Evolutionary conservation across 1,139 yeast genomes (phyloP).

Genomic region (Torulaspora globosa): DNA sequence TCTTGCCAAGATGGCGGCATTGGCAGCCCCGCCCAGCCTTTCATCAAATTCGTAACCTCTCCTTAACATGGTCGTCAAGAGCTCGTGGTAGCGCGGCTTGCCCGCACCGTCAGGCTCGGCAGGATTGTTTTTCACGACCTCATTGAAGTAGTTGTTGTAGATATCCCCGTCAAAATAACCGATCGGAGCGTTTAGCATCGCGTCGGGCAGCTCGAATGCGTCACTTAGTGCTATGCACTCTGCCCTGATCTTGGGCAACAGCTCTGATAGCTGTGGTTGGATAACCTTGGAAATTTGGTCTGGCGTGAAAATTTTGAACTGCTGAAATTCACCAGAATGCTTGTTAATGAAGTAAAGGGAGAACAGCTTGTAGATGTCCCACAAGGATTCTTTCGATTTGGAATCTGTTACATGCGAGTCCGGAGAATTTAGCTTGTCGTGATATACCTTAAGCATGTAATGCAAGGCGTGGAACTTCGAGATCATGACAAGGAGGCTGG

Average conservation of each 20-base stretch:
- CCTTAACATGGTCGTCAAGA: constrained; percentile 49
- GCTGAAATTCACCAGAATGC: constrained; percentile 73
- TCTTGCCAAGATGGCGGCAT: constrained; percentile 42
- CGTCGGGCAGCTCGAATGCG: constrained; percentile 81
- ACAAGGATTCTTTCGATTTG: constrained; percentile 41
- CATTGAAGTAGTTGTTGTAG: constrained; percentile 70
- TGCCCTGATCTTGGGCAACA: constrained; percentile 54
- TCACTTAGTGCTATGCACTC: constrained; percentile 83
- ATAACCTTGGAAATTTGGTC: constrained; percentile 44
- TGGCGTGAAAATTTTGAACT: constrained; percentile 53
- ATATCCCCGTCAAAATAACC: constrained; percentile 85
- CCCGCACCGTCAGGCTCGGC: constrained; percentile 42
- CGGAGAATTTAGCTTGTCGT: constrained; percentile 30
- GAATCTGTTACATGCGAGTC: constrained; percentile 32
- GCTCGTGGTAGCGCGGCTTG: constrained; percentile 58
- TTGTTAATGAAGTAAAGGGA: constrained; percentile 70
- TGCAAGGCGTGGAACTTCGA: constrained; percentile 63
- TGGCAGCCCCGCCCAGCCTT: constrained; percentile 49
- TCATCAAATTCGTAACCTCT: constrained; percentile 46
- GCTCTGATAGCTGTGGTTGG: constrained; percentile 45
- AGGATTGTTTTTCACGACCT: constrained; percentile 44
- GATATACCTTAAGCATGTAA: constrained; percentile 40
- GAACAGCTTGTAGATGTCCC: constrained; percentile 53
- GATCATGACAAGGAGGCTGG: constrained; percentile 54
- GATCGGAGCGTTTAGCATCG: constrained; percentile 77